A percentile compares a stretch with the other conserved stretches of the same genome.
Conservation (phyloP, 306 rosid genomes). For the Vicia sativa region DNA sequence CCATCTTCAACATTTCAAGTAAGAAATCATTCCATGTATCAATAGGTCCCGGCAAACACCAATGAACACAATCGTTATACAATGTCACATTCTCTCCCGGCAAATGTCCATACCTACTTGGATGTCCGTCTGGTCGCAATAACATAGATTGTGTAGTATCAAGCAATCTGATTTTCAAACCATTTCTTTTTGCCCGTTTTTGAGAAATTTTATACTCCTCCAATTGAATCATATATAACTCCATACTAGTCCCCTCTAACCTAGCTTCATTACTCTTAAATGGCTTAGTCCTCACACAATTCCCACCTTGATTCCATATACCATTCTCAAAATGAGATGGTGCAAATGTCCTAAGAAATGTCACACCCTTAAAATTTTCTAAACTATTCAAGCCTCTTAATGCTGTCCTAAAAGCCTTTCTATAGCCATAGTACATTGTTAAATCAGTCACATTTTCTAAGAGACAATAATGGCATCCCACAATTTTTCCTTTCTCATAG, state of each 20-base stretch:
- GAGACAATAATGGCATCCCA: constrained; percentile 80
- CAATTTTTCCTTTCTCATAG: constrained; percentile 52
- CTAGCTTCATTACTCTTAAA: constrained; percentile 58
- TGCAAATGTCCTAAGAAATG: constrained; percentile 65
- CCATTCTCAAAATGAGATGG: constrained; percentile 93
- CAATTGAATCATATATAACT: constrained; percentile 73
- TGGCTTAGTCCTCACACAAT: constrained; percentile 73
- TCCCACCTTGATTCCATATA: constrained; percentile 79
- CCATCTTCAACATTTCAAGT: constrained; percentile 77
- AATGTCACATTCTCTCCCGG: constrained; percentile 67
- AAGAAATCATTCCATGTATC: constrained; percentile 85
- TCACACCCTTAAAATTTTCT: constrained; percentile 61
- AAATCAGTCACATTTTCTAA: constrained; percentile 62
- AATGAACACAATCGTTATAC: constrained; percentile 87
- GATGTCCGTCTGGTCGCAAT: constrained; percentile 92
- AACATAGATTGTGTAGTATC: constrained; percentile 70
- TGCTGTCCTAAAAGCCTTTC: constrained; percentile 70
- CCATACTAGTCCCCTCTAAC: constrained; percentile 55
- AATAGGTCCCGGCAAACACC: constrained; percentile 90
- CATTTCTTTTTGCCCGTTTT: constrained; percentile 57
- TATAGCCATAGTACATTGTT: constrained; percentile 69
- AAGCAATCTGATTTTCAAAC: constrained; percentile 61
- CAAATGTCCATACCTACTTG: constrained; percentile 81
- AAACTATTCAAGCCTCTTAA: constrained; percentile 60
- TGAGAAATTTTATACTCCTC: constrained; percentile 70